Conservation (phyloP, 1,284 basidiomycete genomes). For the Fomitiporia mediterranea region DNA sequence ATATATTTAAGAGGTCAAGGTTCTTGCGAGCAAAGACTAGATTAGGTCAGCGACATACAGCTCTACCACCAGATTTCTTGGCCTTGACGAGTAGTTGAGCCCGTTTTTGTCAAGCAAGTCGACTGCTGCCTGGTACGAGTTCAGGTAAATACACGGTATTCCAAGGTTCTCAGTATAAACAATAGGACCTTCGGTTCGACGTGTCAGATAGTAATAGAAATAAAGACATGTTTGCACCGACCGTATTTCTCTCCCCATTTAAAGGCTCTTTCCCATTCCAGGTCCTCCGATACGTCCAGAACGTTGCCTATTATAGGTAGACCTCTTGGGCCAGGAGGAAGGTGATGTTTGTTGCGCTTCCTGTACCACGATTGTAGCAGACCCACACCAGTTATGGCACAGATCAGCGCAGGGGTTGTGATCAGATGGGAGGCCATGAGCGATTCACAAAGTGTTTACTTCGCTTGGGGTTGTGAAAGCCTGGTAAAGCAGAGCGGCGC, state of each 20-base stretch:
- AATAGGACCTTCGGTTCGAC: slow-evolving; percentile 52
- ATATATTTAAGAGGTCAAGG: background rate
- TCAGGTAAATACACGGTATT: slow-evolving; percentile 46
- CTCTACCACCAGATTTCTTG: slow-evolving; percentile 40
- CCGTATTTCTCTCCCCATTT: slow-evolving; percentile 23
- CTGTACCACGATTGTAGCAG: too few species aligned
- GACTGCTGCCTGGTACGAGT: slow-evolving; percentile 46
- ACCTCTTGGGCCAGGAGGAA: slow-evolving; percentile 10
- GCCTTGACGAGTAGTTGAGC: slow-evolving; percentile 67
- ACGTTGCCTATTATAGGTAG: slow-evolving; percentile 22
- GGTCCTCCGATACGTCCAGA: slow-evolving; percentile 18
- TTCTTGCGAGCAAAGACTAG: background rate
- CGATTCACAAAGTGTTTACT: too few species aligned
- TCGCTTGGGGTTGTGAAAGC: too few species aligned
- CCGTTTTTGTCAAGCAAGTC: slow-evolving; percentile 67
- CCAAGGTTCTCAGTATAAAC: slow-evolving; percentile 32
- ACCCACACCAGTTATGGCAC: too few species aligned
- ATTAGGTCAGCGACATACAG: slow-evolving; percentile 29
- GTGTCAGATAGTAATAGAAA: too few species aligned
- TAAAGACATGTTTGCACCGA: background rate
- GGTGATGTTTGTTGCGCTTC: background rate
- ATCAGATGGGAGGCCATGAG: too few species aligned
- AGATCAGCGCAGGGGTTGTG: too few species aligned
- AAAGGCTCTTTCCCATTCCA: slow-evolving; percentile 17
- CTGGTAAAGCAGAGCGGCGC: too few species aligned